These are phyloP conservation scores for Russula dissimulans DNA, from an alignment of 768 basidiomycete species.

Conservation along the genomic window DNA sequence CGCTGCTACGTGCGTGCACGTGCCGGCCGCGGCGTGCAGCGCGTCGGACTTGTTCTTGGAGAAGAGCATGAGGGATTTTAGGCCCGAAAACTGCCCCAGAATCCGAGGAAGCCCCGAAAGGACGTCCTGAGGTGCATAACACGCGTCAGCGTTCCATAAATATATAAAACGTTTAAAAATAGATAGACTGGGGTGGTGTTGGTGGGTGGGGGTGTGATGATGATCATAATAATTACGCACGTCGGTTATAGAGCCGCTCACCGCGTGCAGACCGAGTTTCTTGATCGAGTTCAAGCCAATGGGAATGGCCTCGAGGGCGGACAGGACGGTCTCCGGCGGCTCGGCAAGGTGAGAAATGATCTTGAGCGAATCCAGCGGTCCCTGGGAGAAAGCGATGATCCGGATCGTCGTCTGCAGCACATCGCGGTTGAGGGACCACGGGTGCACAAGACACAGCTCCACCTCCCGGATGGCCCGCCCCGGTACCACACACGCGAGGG, in stretches of 20 bases:
- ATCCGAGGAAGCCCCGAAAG: conserved; percentile 19
- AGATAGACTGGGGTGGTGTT: too few species aligned
- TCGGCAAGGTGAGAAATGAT: conserved; percentile 21
- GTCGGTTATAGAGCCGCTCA: conserved; percentile 21
- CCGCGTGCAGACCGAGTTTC: conserved; percentile 22
- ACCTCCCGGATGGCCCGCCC: conserved; percentile 22
- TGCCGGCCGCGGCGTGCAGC: conserved; percentile 15
- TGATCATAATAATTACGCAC: conserved; percentile 18
- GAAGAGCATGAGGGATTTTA: conserved; percentile 22
- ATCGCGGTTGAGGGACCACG: conserved; percentile 23
- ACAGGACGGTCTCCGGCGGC: conserved; percentile 16
- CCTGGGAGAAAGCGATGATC: conserved; percentile 21
- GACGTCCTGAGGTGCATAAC: conserved; percentile 18
- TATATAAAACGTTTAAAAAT: too few species aligned
- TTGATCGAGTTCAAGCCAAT: conserved; percentile 18
- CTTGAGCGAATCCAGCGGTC: conserved; percentile 21
- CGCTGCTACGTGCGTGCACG: conserved; percentile 9
- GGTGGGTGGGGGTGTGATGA: too few species aligned
- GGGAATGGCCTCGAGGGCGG: conserved; percentile 21
- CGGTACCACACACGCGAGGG: conserved; percentile 23
- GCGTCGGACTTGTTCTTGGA: conserved; percentile 22
- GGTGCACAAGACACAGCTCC: conserved; percentile 23
- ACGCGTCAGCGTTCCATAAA: background rate
- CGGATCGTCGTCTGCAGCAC: conserved; percentile 21
- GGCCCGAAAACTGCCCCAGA: conserved; percentile 20